phyloP scores from a whole-genome alignment of 306 rosid genomes.

The Rubus idaeus region DNA sequence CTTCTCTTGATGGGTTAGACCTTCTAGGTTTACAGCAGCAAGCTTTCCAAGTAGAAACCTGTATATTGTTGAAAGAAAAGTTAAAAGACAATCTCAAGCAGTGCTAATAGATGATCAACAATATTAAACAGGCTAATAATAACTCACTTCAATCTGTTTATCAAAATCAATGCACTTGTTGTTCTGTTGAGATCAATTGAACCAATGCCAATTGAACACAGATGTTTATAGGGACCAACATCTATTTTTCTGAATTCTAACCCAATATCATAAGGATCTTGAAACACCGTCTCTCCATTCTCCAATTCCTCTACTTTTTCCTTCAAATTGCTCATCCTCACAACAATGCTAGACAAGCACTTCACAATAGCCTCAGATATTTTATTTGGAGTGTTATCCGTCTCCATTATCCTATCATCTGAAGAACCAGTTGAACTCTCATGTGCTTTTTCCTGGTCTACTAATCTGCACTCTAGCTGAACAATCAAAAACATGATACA shows the following conservation, averaged over 20 bases:
- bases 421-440: conserved; percentile 47
- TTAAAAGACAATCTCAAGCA: background rate
- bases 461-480: conserved; percentile 60
- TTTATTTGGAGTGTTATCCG: conserved; percentile 59
- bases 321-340: conserved; percentile 54
- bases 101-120: conserved; percentile 12
- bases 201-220: conserved; percentile 57
- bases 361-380: conserved; percentile 75
- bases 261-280: conserved; percentile 71
- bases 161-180: conserved; percentile 55
- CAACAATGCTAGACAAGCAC: conserved; percentile 66
- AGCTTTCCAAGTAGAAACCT: conserved; percentile 77
- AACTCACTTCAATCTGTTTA: conserved; percentile 77
- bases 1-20: conserved; percentile 87
- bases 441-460: conserved; percentile 54
- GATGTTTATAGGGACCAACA: conserved; percentile 65
- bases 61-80: conserved; percentile 17
- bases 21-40: conserved; percentile 71
- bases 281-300: conserved; percentile 44
- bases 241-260: conserved; percentile 50
- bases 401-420: conserved; percentile 40
- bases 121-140: background rate
- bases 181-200: conserved; percentile 64
- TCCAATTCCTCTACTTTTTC: conserved; percentile 44
- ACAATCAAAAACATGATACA: conserved; percentile 24